Percentiles rank a stretch among this genome's conserved stretches.
Evolutionary conservation across 2,329 filamentous ascomycete genomes (phyloP).

Genomic region (Aspergillus awamori): DNA sequence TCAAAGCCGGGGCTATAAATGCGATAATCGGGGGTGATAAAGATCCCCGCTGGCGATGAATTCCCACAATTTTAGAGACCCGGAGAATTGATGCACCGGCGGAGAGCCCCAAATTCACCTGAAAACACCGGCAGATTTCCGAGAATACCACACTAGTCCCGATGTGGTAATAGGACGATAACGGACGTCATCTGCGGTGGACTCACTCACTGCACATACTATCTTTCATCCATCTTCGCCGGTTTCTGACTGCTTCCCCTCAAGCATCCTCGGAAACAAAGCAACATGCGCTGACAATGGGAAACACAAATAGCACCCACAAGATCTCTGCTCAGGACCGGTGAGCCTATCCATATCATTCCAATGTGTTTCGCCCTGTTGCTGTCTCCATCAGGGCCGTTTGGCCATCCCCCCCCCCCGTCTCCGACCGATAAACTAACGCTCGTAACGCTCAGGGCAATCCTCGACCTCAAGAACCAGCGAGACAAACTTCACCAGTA

Average conservation of each 20-base stretch:
- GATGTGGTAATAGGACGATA: not conserved
- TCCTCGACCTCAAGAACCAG: conserved; percentile 96
- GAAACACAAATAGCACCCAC: conserved; percentile 64
- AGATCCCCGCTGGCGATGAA: conserved; percentile 6
- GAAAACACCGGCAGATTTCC: not conserved
- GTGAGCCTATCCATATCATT: conserved; percentile 52
- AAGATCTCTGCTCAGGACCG: conserved; percentile 82
- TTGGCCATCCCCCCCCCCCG: too few species aligned
- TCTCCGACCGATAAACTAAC: not conserved
- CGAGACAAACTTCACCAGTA: conserved; percentile 97
- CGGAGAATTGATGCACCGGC: conserved; percentile 22
- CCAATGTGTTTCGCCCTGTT: not conserved
- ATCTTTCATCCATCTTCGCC: conserved; percentile 5
- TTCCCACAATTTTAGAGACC: conserved; percentile 24
- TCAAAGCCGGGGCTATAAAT: not conserved
- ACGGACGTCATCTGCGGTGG: conserved; percentile 9
- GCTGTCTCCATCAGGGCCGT: not conserved
- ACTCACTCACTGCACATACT: too few species aligned
- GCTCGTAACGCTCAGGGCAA: conserved; percentile 65
- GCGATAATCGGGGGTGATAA: conserved; percentile 2
- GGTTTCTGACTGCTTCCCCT: not conserved
- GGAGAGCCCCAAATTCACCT: not conserved
- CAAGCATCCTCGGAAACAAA: not conserved
- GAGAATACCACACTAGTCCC: not conserved
- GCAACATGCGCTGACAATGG: conserved; percentile 56